These are phyloP conservation scores for Ambispora gerdemannii DNA, from an alignment of 192 early-diverging fungal species.

Conservation along the genomic window DNA sequence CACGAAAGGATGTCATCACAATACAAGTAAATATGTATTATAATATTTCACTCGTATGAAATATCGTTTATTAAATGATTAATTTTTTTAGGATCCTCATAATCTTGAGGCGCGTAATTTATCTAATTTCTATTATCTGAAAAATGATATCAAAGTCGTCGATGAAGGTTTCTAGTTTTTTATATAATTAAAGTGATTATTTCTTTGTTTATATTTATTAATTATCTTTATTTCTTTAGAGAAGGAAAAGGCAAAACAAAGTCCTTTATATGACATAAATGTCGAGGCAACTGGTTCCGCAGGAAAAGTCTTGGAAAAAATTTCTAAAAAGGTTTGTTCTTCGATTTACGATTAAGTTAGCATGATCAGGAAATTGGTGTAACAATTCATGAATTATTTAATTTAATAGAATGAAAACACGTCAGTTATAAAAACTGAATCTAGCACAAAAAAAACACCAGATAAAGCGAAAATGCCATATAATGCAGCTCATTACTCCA, in stretches of 20 bases:
- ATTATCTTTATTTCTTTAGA: conserved; percentile 31
- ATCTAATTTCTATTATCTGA: conserved; percentile 71
- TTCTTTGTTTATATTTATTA: neutral
- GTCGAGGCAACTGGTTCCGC: conserved; percentile 51
- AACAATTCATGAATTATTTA: neutral
- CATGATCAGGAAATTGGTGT: neutral
- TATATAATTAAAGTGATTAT: neutral
- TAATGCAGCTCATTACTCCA: conserved; percentile 82
- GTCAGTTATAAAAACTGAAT: conserved; percentile 30
- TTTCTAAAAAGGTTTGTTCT: conserved; percentile 42
- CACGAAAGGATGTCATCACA: conserved; percentile 82
- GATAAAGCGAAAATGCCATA: conserved; percentile 44
- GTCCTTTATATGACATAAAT: conserved; percentile 64
- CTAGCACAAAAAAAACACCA: conserved; percentile 25
- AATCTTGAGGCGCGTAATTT: conserved; percentile 64
- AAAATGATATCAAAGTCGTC: conserved; percentile 60
- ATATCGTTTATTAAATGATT: neutral
- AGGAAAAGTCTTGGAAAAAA: conserved; percentile 51
- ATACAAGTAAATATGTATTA: conserved; percentile 56
- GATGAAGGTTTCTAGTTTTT: conserved; percentile 45
- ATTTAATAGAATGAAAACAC: conserved; percentile 32
- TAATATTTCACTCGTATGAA: neutral
- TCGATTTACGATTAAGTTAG: too few relatives aligned
- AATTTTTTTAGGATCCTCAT: conserved; percentile 67
- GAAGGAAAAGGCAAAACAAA: conserved; percentile 45